Conservation (phyloP, 164 flowering plant genomes). For the Brasenia schreberi region DNA sequence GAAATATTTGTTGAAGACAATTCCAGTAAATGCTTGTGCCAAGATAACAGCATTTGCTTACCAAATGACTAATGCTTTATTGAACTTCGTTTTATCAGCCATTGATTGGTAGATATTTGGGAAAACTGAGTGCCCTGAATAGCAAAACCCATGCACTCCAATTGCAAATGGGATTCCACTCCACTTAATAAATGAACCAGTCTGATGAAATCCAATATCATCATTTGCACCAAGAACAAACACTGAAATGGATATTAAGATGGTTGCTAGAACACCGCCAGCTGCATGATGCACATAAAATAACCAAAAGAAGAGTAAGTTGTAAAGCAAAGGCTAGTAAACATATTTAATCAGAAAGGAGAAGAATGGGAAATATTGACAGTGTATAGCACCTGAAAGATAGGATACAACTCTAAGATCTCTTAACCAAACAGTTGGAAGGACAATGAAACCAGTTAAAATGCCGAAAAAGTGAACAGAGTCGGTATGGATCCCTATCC, state of each 20-base stretch:
- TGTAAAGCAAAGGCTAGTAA: no score
- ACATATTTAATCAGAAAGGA: neutral
- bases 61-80: constrained; percentile 51
- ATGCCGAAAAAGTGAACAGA: constrained; percentile 62
- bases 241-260: constrained; percentile 44
- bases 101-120: constrained; percentile 93
- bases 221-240: constrained; percentile 40
- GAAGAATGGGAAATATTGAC: neutral
- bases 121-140: constrained; percentile 75
- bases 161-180: constrained; percentile 65
- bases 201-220: constrained; percentile 57
- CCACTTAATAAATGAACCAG: constrained; percentile 48
- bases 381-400: constrained; percentile 55
- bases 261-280: constrained; percentile 73
- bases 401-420: constrained; percentile 70
- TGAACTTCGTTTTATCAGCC: constrained; percentile 66
- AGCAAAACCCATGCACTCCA: constrained; percentile 89
- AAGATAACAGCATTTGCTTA: constrained; percentile 9
- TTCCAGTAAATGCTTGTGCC: neutral
- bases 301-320: neutral
- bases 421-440: constrained; percentile 79
- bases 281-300: constrained; percentile 65
- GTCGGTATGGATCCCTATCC: constrained; percentile 48
- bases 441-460: constrained; percentile 49
- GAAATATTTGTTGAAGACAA: neutral